A percentile compares a stretch with the other conserved stretches of the same genome.
These are phyloP conservation scores for Kazachstania sp. DNA, from an alignment of 1,139 yeast species.

Conservation along the genomic window DNA sequence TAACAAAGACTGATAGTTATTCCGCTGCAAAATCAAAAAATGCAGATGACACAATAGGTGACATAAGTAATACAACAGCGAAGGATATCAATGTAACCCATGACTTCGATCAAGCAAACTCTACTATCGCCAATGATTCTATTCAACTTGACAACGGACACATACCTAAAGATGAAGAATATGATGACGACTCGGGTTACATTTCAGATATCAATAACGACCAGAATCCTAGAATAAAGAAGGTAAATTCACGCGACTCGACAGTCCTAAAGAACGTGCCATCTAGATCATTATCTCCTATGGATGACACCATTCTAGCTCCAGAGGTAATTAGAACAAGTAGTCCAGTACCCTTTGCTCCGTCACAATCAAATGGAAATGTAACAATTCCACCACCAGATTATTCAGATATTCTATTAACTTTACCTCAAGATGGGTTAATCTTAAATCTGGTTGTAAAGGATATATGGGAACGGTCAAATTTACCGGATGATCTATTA, in stretches of 20 bases:
- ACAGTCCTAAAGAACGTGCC: not conserved
- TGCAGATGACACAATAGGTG: not conserved
- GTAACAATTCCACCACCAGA: not conserved
- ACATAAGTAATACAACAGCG: not conserved
- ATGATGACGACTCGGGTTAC: not conserved
- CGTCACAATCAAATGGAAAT: not conserved
- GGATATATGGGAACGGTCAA: slow-evolving; percentile 72
- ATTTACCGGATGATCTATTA: slow-evolving; percentile 56
- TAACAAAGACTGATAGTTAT: not conserved
- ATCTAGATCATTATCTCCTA: too few relatives aligned
- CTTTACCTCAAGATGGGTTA: slow-evolving; percentile 35
- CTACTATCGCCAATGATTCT: not conserved
- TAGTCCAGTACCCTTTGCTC: not conserved
- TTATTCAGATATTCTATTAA: slow-evolving; percentile 2
- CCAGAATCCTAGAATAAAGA: not conserved
- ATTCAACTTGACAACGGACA: not conserved
- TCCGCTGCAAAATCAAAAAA: not conserved
- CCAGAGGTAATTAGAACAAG: not conserved
- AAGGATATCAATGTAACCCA: not conserved
- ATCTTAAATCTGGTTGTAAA: slow-evolving; percentile 50
- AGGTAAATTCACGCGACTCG: not conserved
- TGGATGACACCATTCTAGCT: not conserved
- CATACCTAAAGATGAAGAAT: not conserved
- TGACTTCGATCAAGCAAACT: not conserved
- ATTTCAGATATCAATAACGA: not conserved